Conservation (phyloP, 2,329 filamentous ascomycete genomes). For the Epichloe uncinata region DNA sequence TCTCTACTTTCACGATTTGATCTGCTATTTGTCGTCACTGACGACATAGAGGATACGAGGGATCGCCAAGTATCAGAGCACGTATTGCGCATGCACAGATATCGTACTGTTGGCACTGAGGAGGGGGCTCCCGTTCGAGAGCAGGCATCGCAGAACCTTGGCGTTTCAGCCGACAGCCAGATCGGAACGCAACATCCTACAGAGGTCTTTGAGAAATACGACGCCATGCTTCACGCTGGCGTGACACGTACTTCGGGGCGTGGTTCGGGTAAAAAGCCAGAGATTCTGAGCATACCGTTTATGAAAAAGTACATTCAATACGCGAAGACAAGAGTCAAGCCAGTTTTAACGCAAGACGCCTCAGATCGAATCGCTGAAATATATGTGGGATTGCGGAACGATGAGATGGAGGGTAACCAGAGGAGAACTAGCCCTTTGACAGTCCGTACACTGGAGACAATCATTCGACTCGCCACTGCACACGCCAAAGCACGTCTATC, state of each 20-base stretch:
- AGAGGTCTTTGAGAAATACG: constrained; percentile 92
- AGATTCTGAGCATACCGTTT: constrained; percentile 91
- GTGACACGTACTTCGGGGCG: constrained; percentile 65
- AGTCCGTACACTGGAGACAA: constrained; percentile 88
- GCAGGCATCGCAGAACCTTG: constrained; percentile 67
- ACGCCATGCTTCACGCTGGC: constrained; percentile 88
- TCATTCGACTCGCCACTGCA: constrained; percentile 94
- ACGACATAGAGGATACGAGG: constrained; percentile 89
- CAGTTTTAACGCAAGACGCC: constrained; percentile 78
- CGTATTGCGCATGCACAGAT: constrained; percentile 92
- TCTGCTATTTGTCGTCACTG: constrained; percentile 91
- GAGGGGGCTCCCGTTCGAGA: constrained; percentile 87
- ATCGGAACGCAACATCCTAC: constrained; percentile 61
- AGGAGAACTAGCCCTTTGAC: constrained; percentile 90
- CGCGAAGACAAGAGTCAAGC: constrained; percentile 83
- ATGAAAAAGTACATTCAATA: constrained; percentile 99
- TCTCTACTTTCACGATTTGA: constrained; percentile 97
- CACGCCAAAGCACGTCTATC: constrained; percentile 89
- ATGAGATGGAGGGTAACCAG: constrained; percentile 90
- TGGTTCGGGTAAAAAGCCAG: constrained; percentile 61
- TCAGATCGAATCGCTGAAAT: constrained; percentile 83
- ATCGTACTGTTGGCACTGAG: constrained; percentile 82
- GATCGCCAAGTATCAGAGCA: constrained; percentile 92
- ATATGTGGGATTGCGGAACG: constrained; percentile 87
- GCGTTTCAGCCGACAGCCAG: constrained; percentile 73